These are phyloP conservation scores for Wolfiporia cocos DNA, from an alignment of 1,284 basidiomycete species.

Conservation along the genomic window DNA sequence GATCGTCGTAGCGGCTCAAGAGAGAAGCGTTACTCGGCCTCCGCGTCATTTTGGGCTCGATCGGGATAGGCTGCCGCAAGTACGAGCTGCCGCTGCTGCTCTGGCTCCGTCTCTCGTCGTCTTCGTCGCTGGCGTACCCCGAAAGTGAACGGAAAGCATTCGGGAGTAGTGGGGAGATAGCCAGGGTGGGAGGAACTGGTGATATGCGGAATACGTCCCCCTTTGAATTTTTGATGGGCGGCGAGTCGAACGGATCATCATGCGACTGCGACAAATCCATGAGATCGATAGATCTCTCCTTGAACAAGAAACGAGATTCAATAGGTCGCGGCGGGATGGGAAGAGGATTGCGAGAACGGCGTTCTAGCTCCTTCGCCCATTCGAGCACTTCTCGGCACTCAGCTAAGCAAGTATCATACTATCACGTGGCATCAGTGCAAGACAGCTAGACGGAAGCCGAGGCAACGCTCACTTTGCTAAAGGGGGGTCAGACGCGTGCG, in stretches of 20 bases:
- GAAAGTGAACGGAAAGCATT: constrained; percentile 27
- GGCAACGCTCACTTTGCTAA: constrained; percentile 33
- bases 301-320: constrained; percentile 27
- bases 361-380: constrained; percentile 21
- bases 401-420: constrained; percentile 27
- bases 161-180: constrained; percentile 27
- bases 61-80: constrained; percentile 19
- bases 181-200: constrained; percentile 27
- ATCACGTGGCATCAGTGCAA: too few relatives aligned
- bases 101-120: constrained; percentile 19
- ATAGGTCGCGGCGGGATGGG: constrained; percentile 17
- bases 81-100: constrained; percentile 10
- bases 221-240: too few relatives aligned
- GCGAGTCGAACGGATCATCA: constrained; percentile 13
- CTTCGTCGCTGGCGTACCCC: constrained; percentile 26
- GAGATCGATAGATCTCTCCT: too few relatives aligned
- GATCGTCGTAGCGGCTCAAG: constrained; percentile 14
- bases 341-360: constrained; percentile 15
- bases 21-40: constrained; percentile 18
- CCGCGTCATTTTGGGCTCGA: constrained; percentile 20
- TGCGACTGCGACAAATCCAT: constrained; percentile 18
- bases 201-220: constrained; percentile 32
- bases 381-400: constrained; percentile 27
- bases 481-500: constrained; percentile 8
- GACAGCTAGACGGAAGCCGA: not conserved